These are phyloP conservation scores for Blastomyces parvus DNA, from an alignment of 2,329 filamentous ascomycete species.

Conservation along the genomic window DNA sequence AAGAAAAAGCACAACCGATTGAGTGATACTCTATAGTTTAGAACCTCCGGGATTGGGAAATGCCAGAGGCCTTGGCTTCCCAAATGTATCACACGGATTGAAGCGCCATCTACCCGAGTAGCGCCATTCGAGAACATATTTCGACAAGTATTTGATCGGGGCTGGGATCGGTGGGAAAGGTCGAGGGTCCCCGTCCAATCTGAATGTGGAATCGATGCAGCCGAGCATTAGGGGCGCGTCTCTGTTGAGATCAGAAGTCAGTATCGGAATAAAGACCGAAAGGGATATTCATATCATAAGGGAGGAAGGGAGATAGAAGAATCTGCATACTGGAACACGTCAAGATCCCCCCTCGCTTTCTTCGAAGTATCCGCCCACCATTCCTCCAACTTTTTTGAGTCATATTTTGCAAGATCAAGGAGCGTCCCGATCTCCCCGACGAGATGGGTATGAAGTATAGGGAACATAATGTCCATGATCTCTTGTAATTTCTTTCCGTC, in stretches of 20 bases:
- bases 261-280: not conserved
- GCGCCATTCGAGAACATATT: slow-evolving; percentile 11
- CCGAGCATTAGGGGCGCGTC: slow-evolving; percentile 16
- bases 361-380: slow-evolving; percentile 15
- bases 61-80: slow-evolving; percentile 11
- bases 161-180: slow-evolving; percentile 9
- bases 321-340: slow-evolving; percentile 8
- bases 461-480: slow-evolving; percentile 18
- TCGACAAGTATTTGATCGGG: slow-evolving; percentile 9
- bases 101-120: slow-evolving; percentile 12
- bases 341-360: slow-evolving; percentile 13
- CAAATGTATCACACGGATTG: slow-evolving; percentile 13
- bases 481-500: slow-evolving; percentile 17
- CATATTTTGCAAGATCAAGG: slow-evolving; percentile 15
- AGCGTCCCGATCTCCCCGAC: slow-evolving; percentile 20
- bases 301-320: not conserved
- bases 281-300: not conserved
- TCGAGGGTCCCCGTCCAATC: slow-evolving; percentile 13
- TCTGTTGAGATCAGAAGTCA: slow-evolving; percentile 11
- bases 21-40: not conserved
- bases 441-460: slow-evolving; percentile 20
- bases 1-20: not conserved
- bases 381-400: slow-evolving; percentile 17
- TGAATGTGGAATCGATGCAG: slow-evolving; percentile 19
- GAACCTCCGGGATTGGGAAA: slow-evolving; percentile 8